Conservation (phyloP, 306 rosid genomes). For the Lablab purpureus region DNA sequence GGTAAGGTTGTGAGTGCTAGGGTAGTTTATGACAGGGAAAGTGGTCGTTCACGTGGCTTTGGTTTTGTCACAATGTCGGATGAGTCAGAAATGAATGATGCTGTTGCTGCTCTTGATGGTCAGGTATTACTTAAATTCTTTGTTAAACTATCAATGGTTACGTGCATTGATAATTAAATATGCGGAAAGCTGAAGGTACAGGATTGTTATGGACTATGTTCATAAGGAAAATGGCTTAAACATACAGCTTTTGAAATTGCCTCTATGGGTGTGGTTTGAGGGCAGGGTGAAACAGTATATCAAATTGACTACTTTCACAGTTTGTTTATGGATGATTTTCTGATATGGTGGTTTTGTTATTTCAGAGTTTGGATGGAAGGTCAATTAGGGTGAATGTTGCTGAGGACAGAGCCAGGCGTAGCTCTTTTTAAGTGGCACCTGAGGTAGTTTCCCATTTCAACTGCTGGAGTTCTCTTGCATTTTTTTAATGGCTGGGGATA, state of each 20-base stretch:
- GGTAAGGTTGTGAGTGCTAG: conserved; percentile 85
- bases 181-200: conserved; percentile 17
- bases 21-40: conserved; percentile 84
- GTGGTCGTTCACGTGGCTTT: conserved; percentile 97
- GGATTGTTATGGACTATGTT: conserved; percentile 24
- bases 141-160: conserved; percentile 2
- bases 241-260: conserved; percentile 1
- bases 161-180: conserved; percentile 29
- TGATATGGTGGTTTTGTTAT: conserved; percentile 40
- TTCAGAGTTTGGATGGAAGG: conserved; percentile 93
- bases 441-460: conserved; percentile 40
- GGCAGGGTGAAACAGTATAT: background rate
- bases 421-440: conserved; percentile 53
- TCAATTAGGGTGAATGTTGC: conserved; percentile 90
- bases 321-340: conserved; percentile 10
- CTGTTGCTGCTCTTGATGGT: conserved; percentile 95
- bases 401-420: conserved; percentile 81
- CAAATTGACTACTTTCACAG: background rate
- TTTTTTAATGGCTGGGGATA: conserved; percentile 52
- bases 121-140: conserved; percentile 66
- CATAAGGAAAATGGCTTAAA: background rate
- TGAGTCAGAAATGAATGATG: conserved; percentile 86
- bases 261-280: conserved; percentile 4
- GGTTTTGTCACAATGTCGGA: conserved; percentile 87
- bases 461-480: conserved; percentile 33